These are phyloP conservation scores for Allodekkera sacchari DNA, from an alignment of 805 yeast genomes.

Conservation along the genomic window DNA sequence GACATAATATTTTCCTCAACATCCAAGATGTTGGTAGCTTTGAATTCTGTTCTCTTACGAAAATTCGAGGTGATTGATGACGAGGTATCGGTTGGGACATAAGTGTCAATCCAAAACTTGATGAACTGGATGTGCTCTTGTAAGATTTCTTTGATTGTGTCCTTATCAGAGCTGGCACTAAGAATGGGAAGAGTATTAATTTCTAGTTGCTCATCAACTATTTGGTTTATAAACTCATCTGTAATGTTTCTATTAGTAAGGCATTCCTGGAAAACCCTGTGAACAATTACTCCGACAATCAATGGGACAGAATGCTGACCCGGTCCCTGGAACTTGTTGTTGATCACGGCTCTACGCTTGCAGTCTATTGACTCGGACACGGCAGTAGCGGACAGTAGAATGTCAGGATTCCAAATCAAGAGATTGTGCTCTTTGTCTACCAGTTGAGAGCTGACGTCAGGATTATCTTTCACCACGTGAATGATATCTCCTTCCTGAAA, in stretches of 20 bases:
- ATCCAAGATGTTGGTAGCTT: slow-evolving; percentile 62
- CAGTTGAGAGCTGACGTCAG: slow-evolving; percentile 25
- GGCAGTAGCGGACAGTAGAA: slow-evolving; percentile 70
- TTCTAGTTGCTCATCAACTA: slow-evolving; percentile 24
- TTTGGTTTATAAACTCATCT: slow-evolving; percentile 27
- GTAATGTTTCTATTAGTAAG: slow-evolving; percentile 31
- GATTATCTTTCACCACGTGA: slow-evolving; percentile 43
- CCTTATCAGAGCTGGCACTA: slow-evolving; percentile 43
- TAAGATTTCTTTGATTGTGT: slow-evolving; percentile 35
- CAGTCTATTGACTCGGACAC: slow-evolving; percentile 73
- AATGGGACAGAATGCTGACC: slow-evolving; percentile 60
- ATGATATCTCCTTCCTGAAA: slow-evolving; percentile 46
- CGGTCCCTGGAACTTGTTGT: slow-evolving; percentile 46
- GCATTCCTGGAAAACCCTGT: slow-evolving; percentile 62
- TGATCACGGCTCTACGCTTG: slow-evolving; percentile 59
- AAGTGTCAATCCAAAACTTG: slow-evolving; percentile 42
- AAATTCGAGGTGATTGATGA: slow-evolving; percentile 2
- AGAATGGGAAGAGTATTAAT: slow-evolving; percentile 32
- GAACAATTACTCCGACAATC: slow-evolving; percentile 77
- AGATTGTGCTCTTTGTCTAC: slow-evolving; percentile 52
- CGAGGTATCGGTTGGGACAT: slow-evolving; percentile 16
- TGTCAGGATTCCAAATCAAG: slow-evolving; percentile 80
- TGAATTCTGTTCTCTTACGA: slow-evolving; percentile 28
- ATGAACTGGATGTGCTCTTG: slow-evolving; percentile 43
- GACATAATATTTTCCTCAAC: slow-evolving; percentile 92